Evolutionary conservation across 2,329 filamentous ascomycete genomes (phyloP), one percentile per base, ranked within the genome.

Genomic region (Bisporella sp.): DNA sequence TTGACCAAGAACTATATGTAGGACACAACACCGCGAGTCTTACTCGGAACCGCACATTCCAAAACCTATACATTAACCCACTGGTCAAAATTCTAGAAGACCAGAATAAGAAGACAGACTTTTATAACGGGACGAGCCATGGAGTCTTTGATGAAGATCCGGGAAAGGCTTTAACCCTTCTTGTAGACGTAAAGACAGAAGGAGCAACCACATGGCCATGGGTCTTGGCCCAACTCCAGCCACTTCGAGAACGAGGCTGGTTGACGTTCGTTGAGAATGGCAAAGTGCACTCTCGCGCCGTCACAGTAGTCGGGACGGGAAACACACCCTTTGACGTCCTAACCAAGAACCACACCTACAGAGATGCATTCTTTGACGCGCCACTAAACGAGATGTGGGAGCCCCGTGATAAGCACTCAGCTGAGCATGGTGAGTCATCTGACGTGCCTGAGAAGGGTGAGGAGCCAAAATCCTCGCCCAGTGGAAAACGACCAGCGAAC

Each of bases 281-380:
- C 12, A 62, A 68, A 12, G 62, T 85, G 2, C 64, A 77, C 37
- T 62, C 68, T 28, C 71, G 84, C 1, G 79, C 81, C 1, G 66
- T 89, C 35, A 89, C 84, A 0, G 76, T 89, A 2, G 82, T 89
- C 2, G 82, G 77, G 1, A 87, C 83, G 1, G 85, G 86, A 9
- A 78, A 78, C 55, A 76, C 79, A 0, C 79, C 76, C 0, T 82
- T 84, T 58, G 72, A 79, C 49, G 61, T 75, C 6, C 60, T 86
- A 7, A 67, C 73, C 4, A 64, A 68, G n/a, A 78, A 79, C 58
- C 57, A 67, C 5, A 78, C 73, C 1, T 73, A 78, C 54, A 71
- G 80, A 31, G 81, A 86, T 63, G 69, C 80, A 49, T 85, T 85
- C 65, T 83, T 81, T 60, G 84, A 87, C 57, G 84, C 83, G 0